These are phyloP conservation scores for Amanita rubescens DNA, from an alignment of 768 basidiomycete genomes.

Conservation along the genomic window DNA sequence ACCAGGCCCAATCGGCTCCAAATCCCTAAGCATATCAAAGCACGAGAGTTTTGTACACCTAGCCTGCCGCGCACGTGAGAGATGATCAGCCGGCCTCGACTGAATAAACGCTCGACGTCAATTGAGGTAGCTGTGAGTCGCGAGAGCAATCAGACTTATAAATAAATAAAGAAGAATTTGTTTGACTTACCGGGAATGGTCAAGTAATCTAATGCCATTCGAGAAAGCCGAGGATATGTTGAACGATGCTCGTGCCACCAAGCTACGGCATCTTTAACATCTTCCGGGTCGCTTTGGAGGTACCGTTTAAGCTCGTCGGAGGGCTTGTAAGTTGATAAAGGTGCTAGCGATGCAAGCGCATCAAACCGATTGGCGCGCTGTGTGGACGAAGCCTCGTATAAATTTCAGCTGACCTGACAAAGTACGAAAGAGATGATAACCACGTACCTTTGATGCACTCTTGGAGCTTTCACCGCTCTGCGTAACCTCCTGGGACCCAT, in stretches of 20 bases:
- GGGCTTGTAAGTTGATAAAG: not conserved
- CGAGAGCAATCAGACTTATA: not conserved
- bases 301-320: slow-evolving; percentile 18
- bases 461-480: not conserved
- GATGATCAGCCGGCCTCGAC: slow-evolving; percentile 19
- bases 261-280: slow-evolving; percentile 13
- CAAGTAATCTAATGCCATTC: slow-evolving; percentile 18
- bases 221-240: slow-evolving; percentile 13
- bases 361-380: slow-evolving; percentile 8
- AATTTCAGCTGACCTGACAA: not conserved
- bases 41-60: slow-evolving; percentile 12
- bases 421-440: not conserved
- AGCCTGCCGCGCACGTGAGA: slow-evolving; percentile 19
- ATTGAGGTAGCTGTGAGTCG: slow-evolving; percentile 18
- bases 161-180: not conserved
- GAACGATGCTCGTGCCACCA: slow-evolving; percentile 20
- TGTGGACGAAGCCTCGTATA: not conserved
- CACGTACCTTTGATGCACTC: not conserved
- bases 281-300: slow-evolving; percentile 16
- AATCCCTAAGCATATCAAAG: slow-evolving; percentile 19
- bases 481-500: not conserved
- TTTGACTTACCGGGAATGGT: slow-evolving; percentile 22
- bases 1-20: slow-evolving; percentile 18
- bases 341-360: not conserved
- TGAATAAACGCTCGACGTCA: slow-evolving; percentile 22